These are phyloP conservation scores for Chlorella ohadii DNA, from an alignment of 139 green algal species.

Conservation along the genomic window DNA sequence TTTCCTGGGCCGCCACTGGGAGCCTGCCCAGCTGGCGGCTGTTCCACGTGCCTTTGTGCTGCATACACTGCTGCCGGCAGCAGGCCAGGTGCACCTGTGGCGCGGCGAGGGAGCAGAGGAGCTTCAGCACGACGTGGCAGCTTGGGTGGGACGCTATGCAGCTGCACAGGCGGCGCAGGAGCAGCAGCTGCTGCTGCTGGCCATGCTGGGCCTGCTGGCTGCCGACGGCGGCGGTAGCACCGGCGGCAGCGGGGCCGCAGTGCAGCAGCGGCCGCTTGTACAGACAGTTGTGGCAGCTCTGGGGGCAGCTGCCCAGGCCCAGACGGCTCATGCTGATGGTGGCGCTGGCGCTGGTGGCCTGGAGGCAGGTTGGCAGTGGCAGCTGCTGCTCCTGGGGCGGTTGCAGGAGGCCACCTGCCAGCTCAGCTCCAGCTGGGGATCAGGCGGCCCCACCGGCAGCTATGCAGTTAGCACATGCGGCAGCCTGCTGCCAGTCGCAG, in stretches of 20 bases:
- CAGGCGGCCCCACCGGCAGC: not conserved
- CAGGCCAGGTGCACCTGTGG: constrained; percentile 16
- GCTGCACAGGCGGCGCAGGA: not conserved
- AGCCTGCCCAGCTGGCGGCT: not conserved
- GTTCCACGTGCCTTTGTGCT: constrained; percentile 5
- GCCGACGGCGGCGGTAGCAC: not conserved
- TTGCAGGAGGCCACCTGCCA: not conserved
- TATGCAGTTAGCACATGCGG: not conserved
- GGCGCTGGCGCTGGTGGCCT: not conserved
- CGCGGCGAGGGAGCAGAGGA: not conserved
- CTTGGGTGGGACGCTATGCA: constrained; percentile 6
- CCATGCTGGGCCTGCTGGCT: not conserved
- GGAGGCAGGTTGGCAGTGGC: not conserved
- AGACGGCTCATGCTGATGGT: not conserved
- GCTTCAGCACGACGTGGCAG: not conserved
- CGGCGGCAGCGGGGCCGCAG: not conserved
- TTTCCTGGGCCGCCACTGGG: not conserved
- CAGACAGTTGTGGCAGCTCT: not conserved
- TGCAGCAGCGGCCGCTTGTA: constrained; percentile 1
- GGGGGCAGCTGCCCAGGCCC: not conserved
- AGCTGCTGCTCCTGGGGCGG: not conserved
- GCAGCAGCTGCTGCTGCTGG: constrained; percentile 1
- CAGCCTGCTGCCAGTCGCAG: constrained; percentile 2
- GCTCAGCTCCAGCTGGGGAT: not conserved
- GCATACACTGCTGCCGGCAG: constrained; percentile 1